phyloP scores from a whole-genome alignment of 1,284 basidiomycete species.

The Pseudozyma sp. region DNA sequence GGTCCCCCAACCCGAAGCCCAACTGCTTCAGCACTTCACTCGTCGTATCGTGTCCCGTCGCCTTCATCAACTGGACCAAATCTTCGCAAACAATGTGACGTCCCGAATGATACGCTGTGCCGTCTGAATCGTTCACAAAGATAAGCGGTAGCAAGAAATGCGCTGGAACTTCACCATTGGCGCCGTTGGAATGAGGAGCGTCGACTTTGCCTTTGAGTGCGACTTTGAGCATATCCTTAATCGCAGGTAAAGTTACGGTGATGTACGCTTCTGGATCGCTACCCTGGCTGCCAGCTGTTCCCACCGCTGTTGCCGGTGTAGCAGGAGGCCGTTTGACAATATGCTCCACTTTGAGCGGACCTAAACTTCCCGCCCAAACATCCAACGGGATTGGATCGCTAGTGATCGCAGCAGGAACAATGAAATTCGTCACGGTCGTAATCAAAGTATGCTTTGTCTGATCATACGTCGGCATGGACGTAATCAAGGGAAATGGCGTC shows the following conservation, averaged over 20 bases:
- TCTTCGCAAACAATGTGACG: constrained; percentile 58
- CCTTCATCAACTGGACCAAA: constrained; percentile 55
- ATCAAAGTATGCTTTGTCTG: constrained; percentile 80
- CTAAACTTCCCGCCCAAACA: constrained; percentile 88
- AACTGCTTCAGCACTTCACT: constrained; percentile 53
- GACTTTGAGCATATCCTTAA: constrained; percentile 39
- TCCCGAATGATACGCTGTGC: constrained; percentile 62
- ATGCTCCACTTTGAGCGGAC: constrained; percentile 73
- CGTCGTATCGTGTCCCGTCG: constrained; percentile 50
- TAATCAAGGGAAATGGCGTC: constrained; percentile 87
- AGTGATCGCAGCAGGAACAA: constrained; percentile 68
- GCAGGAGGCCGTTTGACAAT: constrained; percentile 17
- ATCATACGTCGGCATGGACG: constrained; percentile 81
- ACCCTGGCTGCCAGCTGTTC: constrained; percentile 2
- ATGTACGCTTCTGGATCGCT: constrained; percentile 44
- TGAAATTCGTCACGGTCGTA: constrained; percentile 74
- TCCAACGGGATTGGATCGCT: constrained; percentile 76
- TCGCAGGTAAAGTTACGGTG: constrained; percentile 49
- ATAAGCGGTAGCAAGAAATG: constrained; percentile 59
- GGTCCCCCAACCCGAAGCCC: constrained; percentile 50
- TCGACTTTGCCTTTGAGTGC: constrained; percentile 14
- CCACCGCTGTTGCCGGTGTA: background rate
- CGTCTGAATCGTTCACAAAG: constrained; percentile 63
- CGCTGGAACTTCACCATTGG: constrained; percentile 1
- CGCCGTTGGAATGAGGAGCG: background rate